Conservation (phyloP, 1,139 yeast species). For the Fermentozyma sake region DNA sequence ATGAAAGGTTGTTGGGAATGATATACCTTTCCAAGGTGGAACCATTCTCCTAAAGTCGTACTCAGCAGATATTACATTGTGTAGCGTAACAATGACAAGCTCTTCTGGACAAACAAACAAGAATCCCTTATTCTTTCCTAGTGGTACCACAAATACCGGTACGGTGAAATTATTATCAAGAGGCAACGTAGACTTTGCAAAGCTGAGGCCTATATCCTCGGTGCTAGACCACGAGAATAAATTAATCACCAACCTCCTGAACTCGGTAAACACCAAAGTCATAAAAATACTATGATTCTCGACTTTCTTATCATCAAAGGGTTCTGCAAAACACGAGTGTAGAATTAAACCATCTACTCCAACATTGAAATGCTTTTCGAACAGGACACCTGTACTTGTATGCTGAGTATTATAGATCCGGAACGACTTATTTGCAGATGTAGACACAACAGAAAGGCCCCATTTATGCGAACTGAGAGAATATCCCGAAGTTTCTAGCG, state of each 20-base stretch:
- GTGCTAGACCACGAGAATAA: conserved; percentile 40
- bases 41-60: conserved; percentile 24
- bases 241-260: conserved; percentile 32
- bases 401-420: conserved; percentile 34
- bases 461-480: conserved; percentile 29
- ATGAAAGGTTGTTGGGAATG: conserved; percentile 40
- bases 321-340: conserved; percentile 42
- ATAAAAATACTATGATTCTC: conserved; percentile 34
- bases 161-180: conserved; percentile 33
- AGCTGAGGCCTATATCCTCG: conserved; percentile 15
- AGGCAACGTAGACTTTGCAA: conserved; percentile 30
- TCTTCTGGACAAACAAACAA: conserved; percentile 28
- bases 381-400: conserved; percentile 33
- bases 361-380: conserved; percentile 37
- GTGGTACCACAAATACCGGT: conserved; percentile 39
- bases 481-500: conserved; percentile 31
- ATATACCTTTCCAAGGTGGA: conserved; percentile 12
- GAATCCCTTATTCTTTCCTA: conserved; percentile 27
- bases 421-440: conserved; percentile 33
- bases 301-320: conserved; percentile 19
- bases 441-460: conserved; percentile 37
- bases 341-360: conserved; percentile 39
- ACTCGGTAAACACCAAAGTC: conserved; percentile 31
- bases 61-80: conserved; percentile 45
- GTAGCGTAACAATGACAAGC: conserved; percentile 30